These are phyloP conservation scores for Endocalyx cinctus DNA, from an alignment of 2,329 filamentous ascomycete genomes.

Conservation along the genomic window DNA sequence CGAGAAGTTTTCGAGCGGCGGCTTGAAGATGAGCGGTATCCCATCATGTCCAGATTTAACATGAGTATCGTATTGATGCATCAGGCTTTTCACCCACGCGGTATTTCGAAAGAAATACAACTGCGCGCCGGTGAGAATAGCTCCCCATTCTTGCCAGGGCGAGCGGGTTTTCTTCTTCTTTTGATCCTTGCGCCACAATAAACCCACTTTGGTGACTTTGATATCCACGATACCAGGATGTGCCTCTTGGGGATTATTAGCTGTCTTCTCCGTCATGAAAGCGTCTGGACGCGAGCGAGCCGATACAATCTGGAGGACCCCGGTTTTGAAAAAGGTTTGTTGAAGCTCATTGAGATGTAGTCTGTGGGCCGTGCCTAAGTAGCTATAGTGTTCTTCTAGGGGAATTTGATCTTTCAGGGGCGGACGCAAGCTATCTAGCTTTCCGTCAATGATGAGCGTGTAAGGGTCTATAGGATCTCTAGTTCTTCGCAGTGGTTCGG, in stretches of 20 bases:
- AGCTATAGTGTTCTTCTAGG: conserved; percentile 86
- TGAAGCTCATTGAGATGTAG: conserved; percentile 80
- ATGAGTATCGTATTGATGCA: conserved; percentile 82
- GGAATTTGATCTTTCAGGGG: conserved; percentile 89
- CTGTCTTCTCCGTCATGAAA: conserved; percentile 84
- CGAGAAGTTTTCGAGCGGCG: conserved; percentile 86
- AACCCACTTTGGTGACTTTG: conserved; percentile 91
- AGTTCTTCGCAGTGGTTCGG: conserved; percentile 60
- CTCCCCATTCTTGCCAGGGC: conserved; percentile 99
- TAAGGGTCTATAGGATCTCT: conserved; percentile 95
- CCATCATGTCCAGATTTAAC: conserved; percentile 71
- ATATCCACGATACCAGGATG: conserved; percentile 94
- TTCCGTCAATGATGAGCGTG: conserved; percentile 85
- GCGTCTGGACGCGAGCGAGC: conserved; percentile 89
- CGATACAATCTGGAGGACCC: conserved; percentile 90
- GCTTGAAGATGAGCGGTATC: conserved; percentile 81
- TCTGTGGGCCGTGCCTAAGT: conserved; percentile 69
- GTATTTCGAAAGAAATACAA: conserved; percentile 96
- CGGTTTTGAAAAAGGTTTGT: conserved; percentile 85
- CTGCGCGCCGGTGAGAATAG: conserved; percentile 91
- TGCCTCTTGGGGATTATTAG: conserved; percentile 78
- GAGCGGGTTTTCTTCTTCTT: conserved; percentile 94
- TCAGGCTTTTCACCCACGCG: conserved; percentile 84
- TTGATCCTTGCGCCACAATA: conserved; percentile 88
- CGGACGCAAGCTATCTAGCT: conserved; percentile 76